phyloP scores from a whole-genome alignment of 768 basidiomycete species.

The Hericium rajendrae region DNA sequence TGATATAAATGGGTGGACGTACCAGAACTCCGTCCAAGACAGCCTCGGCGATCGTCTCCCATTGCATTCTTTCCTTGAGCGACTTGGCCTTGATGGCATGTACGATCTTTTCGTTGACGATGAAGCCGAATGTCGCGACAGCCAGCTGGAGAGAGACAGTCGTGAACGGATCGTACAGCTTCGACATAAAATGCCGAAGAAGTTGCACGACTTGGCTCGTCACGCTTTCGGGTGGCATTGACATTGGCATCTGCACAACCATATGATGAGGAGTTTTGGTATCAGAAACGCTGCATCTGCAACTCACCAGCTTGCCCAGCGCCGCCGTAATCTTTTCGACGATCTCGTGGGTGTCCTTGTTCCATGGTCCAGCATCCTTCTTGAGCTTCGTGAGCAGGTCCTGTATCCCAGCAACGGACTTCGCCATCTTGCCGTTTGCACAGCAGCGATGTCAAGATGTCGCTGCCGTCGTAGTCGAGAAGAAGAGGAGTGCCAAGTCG shows the following conservation, averaged over 20 bases:
- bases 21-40: constrained; percentile 13
- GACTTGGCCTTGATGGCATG: not conserved
- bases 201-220: not conserved
- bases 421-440: constrained; percentile 1
- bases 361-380: constrained; percentile 14
- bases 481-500: not conserved
- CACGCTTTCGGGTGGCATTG: not conserved
- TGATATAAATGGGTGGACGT: not conserved
- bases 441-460: not conserved
- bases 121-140: constrained; percentile 6
- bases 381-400: constrained; percentile 7
- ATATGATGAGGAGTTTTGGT: not conserved
- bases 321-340: not conserved
- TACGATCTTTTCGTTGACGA: constrained; percentile 6
- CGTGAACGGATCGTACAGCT: constrained; percentile 7
- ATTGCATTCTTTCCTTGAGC: not conserved
- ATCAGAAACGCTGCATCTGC: not conserved
- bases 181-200: constrained; percentile 8
- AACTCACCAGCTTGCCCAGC: not conserved
- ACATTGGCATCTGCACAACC: not conserved
- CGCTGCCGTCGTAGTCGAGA: not conserved
- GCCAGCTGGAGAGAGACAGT: constrained; percentile 10
- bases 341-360: constrained; percentile 7
- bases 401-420: not conserved
- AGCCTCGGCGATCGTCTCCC: constrained; percentile 9